Base-by-base conservation (phyloP, 805 yeast species). In the Ogataea thermomethanolica region DNA sequence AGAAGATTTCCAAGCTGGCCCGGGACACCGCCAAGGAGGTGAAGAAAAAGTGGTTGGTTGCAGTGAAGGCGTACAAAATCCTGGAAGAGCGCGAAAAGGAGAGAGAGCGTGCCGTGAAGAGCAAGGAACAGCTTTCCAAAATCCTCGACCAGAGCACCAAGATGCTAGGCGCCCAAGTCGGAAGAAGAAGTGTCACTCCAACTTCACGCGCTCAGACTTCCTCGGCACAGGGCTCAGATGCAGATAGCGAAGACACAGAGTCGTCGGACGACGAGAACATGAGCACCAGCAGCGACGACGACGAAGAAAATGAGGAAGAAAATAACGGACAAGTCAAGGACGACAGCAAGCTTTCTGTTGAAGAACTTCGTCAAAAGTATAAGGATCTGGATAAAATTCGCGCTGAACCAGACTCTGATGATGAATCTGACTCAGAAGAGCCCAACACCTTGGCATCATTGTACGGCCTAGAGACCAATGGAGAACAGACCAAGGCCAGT, bases 61-160 rank as follows among this genome's bases (percentile, higher is more conserved):
- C 97, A 2, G 86, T 82, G 46, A 88, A 85, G 58, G 95, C 87
- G 1, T 82, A 76, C 56, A 72, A 70, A 35, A 84, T 80, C 11
- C 67, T 85, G 44, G 93, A 85, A 56, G 81, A 81, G 33, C 78
- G 82, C 45, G 87, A 84, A 50, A 82, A 75, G 44, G 95, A 87
- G 51, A 90, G 85, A 49, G 73, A 83, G 52, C 83, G 88, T 56
- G 77, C 85, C 39, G 75, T 77, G 8, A 79, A 83, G 54, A 96
- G 97, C 27, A 84, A 89, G 56, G 85, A 86, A 53, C 95, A 90
- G 58, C 69, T 91, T 41, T 79, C 87, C 41, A 83, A 87, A 56
- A 90, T 91, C 72, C 67, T 91, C 42, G 95, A 90, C 55, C 93
- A 90, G 55, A 87, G 96, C 17, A 87, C 96, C 0, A 90, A 86